These are phyloP conservation scores for Apophysomyces elegans DNA, from an alignment of 371 early-diverging fungal genomes.

Conservation along the genomic window DNA sequence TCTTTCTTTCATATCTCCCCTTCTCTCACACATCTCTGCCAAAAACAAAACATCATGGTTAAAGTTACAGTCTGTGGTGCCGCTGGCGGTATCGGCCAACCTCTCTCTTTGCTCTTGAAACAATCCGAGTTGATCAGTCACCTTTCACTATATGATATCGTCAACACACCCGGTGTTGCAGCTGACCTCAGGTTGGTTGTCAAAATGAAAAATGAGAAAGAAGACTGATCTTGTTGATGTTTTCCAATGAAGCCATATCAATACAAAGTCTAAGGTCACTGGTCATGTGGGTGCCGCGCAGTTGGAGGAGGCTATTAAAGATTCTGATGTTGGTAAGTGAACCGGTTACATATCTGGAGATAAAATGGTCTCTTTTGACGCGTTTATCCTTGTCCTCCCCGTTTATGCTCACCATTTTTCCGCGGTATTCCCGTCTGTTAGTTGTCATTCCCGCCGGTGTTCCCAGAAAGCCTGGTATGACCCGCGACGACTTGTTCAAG, in stretches of 20 bases:
- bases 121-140: constrained; percentile 68
- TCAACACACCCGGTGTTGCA: constrained; percentile 77
- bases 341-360: neutral
- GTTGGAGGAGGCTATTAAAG: constrained; percentile 54
- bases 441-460: constrained; percentile 96
- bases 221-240: neutral
- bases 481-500: constrained; percentile 88
- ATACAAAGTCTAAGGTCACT: constrained; percentile 71
- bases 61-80: constrained; percentile 86
- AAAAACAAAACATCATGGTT: constrained; percentile 39
- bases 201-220: neutral
- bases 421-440: constrained; percentile 12
- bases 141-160: constrained; percentile 77
- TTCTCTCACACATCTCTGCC: neutral
- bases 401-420: constrained; percentile 7
- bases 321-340: constrained; percentile 45
- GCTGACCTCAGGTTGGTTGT: constrained; percentile 65
- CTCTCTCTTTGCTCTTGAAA: constrained; percentile 86
- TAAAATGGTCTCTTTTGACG: constrained; percentile 2
- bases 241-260: constrained; percentile 59
- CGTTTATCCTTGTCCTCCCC: neutral
- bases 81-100: constrained; percentile 94
- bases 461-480: constrained; percentile 93
- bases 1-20: constrained; percentile 29
- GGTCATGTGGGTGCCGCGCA: constrained; percentile 48